Evolutionary conservation across 2,329 filamentous ascomycete genomes (phyloP).

Genomic region (Fusarium hainanense): DNA sequence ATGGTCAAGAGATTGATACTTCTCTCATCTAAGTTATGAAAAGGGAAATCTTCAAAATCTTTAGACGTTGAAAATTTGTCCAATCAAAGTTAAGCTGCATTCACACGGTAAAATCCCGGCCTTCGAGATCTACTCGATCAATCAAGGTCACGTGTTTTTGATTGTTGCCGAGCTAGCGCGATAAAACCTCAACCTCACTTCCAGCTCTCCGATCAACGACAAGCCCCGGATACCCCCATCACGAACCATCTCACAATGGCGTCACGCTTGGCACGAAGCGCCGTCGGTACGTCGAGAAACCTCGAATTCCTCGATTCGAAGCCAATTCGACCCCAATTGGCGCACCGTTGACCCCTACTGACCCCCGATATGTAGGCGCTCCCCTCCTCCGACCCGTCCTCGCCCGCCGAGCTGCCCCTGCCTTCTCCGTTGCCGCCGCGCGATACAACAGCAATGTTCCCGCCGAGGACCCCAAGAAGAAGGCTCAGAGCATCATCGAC

Average conservation of each 20-base stretch:
- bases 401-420: conserved; percentile 78
- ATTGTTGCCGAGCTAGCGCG: conserved; percentile 56
- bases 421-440: conserved; percentile 74
- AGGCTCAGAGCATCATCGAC: conserved; percentile 95
- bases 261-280: conserved; percentile 95
- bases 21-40: conserved; percentile 34
- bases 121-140: conserved; percentile 35
- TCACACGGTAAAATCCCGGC: conserved; percentile 45
- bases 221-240: conserved; percentile 62
- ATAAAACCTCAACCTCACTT: conserved; percentile 64
- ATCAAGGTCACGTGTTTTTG: conserved; percentile 52
- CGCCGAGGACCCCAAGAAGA: conserved; percentile 91
- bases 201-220: conserved; percentile 59
- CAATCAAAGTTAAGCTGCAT: conserved; percentile 44
- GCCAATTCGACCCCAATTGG: conserved; percentile 46
- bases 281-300: conserved; percentile 78
- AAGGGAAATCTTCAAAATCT: conserved; percentile 47
- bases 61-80: conserved; percentile 44
- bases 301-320: conserved; percentile 18
- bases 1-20: conserved; percentile 7
- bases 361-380: conserved; percentile 71
- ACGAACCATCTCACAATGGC: conserved; percentile 84
- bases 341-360: conserved; percentile 37
- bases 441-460: conserved; percentile 83
- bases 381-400: conserved; percentile 88